Base-by-base conservation (phyloP, 768 basidiomycete genomes). In the Grammothele lineata region DNA sequence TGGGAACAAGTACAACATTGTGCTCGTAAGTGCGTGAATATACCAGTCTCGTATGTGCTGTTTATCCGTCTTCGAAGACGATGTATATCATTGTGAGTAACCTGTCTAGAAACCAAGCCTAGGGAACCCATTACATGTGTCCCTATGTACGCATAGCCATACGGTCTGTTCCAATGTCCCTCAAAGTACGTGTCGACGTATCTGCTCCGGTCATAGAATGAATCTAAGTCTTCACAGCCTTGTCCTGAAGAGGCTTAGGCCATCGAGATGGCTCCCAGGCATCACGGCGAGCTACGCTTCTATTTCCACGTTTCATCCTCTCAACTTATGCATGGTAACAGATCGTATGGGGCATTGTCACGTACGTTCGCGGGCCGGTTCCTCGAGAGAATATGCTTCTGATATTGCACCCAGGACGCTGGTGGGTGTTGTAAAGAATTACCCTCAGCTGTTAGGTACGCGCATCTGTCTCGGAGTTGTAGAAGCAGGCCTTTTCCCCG, bases 401-500 rank as follows among this genome's bases (percentile, higher is more conserved):
- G 27, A 7, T 22, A 32, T 34, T 17, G n/a, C 15, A 34, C 12
- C 5, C 45, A 83, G 82, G 75, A 77, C 74, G 8, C 51, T 76
- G 33, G 85, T 82, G 81, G 81, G 83, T 21, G 64, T 86, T 18
- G 85, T 85, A 22, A 82, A 79, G 62, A n/a, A n/a, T 19, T 85
- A 81, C 56, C 74, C 74, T 7, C 76, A 84, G 56, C 73, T 85
- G 11, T 73, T 83, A 11, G 81, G 72, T n/a, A 70, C 69, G 8
- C 75, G 83, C 10, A 62, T 80, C 7, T 76, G 73, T 48, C 74
- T 87, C 0, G 85, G 85, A 4, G 58, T 83, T 2, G 75, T 81
- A 0, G 85, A 87, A 64, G 81, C 83, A 3, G 83, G 85, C 7
- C 59, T 86, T 8, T 87, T 83, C 62, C 85, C 86, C 10, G 85